Evolutionary conservation across 2,329 filamentous ascomycete genomes (phyloP).

Genomic region (Tolypocladium endophyticum): DNA sequence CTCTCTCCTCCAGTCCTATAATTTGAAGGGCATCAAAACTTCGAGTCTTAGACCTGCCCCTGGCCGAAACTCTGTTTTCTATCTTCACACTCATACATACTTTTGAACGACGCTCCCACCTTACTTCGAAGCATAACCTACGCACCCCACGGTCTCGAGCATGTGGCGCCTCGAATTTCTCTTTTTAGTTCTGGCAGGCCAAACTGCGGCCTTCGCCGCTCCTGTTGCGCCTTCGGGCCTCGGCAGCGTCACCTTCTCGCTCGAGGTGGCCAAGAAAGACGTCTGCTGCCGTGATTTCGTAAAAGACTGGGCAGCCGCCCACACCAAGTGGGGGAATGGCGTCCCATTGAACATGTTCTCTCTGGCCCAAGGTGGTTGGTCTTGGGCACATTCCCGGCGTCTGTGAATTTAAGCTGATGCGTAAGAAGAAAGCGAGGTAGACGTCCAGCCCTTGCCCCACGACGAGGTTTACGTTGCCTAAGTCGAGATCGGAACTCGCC

Average conservation of each 20-base stretch:
- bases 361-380: constrained; percentile 18
- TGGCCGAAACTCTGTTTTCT: neutral
- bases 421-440: constrained; percentile 18
- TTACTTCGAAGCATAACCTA: neutral
- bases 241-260: constrained; percentile 13
- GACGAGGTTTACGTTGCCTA: constrained; percentile 34
- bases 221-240: neutral
- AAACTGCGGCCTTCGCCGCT: neutral
- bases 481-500: constrained; percentile 34
- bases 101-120: neutral
- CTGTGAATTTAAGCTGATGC: neutral
- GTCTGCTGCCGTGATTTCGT: constrained; percentile 18
- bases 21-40: neutral
- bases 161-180: neutral
- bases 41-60: neutral
- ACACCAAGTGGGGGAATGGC: constrained; percentile 22
- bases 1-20: neutral
- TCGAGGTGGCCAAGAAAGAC: constrained; percentile 13
- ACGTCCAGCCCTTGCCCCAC: constrained; percentile 24
- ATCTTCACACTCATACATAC: neutral
- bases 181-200: neutral
- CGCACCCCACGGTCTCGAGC: neutral
- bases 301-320: constrained; percentile 20
- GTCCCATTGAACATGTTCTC: constrained; percentile 13
- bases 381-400: neutral